phyloP scores from a whole-genome alignment of 2,329 filamentous ascomycete genomes.

The Mollisiaceae sp. region DNA sequence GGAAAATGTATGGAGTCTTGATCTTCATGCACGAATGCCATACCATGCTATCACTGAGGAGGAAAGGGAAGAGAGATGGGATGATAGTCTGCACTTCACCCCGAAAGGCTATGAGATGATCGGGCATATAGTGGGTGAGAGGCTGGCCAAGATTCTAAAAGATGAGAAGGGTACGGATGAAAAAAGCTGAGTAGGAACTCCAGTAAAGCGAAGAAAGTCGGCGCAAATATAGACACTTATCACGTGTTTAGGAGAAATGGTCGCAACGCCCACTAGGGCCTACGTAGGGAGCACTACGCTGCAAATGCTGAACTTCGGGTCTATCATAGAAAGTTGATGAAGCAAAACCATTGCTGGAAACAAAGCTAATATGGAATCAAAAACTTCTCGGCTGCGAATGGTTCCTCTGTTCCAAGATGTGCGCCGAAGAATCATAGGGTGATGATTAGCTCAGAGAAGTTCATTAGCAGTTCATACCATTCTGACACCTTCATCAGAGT shows the following conservation, averaged over 20 bases:
- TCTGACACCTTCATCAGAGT: conserved; percentile 41
- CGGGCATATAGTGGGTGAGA: conserved; percentile 60
- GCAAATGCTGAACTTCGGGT: too few relatives aligned
- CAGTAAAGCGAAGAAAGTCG: not conserved
- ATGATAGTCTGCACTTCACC: conserved; percentile 66
- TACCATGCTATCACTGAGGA: conserved; percentile 55
- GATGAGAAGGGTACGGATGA: conserved; percentile 4
- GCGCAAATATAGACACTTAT: too few relatives aligned
- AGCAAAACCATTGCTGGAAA: not conserved
- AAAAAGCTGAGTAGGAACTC: not conserved
- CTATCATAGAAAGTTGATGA: too few relatives aligned
- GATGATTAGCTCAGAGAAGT: conserved; percentile 40
- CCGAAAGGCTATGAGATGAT: conserved; percentile 65
- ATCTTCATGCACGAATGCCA: conserved; percentile 59
- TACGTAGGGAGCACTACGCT: too few relatives aligned
- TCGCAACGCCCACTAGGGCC: too few relatives aligned
- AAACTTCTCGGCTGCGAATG: conserved; percentile 30
- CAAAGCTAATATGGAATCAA: not conserved
- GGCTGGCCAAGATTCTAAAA: conserved; percentile 54
- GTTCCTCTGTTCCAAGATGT: conserved; percentile 46
- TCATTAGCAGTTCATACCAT: conserved; percentile 36
- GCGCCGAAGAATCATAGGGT: conserved; percentile 45
- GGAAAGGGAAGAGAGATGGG: conserved; percentile 59
- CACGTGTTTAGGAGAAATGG: too few relatives aligned
- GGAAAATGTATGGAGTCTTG: conserved; percentile 39